Percentiles rank a stretch among this genome's conserved stretches.
Evolutionary conservation across 176 grass and related monocot genomes (phyloP).

Genomic region (Poa annua): DNA sequence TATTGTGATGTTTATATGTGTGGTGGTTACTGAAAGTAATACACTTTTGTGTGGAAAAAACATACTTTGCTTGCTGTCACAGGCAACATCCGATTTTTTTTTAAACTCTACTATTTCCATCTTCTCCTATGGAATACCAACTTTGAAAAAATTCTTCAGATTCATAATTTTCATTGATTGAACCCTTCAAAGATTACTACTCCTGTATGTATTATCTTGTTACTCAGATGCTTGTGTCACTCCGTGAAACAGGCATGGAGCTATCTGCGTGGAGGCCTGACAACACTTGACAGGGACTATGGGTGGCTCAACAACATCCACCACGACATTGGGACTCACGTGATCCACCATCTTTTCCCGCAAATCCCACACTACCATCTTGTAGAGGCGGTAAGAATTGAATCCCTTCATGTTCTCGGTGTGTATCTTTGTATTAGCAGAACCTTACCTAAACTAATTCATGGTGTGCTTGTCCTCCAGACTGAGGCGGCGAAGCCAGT

Average conservation of each 20-base stretch:
- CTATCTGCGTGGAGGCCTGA: conserved; percentile 68
- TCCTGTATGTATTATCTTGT: not conserved
- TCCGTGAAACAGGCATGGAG: conserved; percentile 59
- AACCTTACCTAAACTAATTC: not conserved
- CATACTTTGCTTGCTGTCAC: not conserved
- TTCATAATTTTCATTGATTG: conserved; percentile 15
- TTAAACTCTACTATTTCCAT: too few relatives aligned
- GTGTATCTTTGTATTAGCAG: not conserved
- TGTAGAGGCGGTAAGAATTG: conserved; percentile 57
- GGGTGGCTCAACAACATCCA: conserved; percentile 80
- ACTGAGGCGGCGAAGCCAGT: conserved; percentile 64
- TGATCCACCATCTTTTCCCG: conserved; percentile 75
- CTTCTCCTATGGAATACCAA: not conserved
- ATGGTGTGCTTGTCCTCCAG: conserved; percentile 45
- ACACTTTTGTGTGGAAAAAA: not conserved
- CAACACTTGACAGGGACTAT: conserved; percentile 74
- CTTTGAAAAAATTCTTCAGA: not conserved
- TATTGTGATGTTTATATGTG: conserved; percentile 15
- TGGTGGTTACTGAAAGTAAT: conserved; percentile 12
- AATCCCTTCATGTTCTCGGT: not conserved
- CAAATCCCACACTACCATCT: conserved; percentile 79
- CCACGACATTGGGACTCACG: conserved; percentile 80
- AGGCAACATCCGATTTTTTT: not conserved
- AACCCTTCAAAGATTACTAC: not conserved
- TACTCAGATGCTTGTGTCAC: not conserved